Conservation (phyloP, 345 rosid species). For the Camelina sativa region DNA sequence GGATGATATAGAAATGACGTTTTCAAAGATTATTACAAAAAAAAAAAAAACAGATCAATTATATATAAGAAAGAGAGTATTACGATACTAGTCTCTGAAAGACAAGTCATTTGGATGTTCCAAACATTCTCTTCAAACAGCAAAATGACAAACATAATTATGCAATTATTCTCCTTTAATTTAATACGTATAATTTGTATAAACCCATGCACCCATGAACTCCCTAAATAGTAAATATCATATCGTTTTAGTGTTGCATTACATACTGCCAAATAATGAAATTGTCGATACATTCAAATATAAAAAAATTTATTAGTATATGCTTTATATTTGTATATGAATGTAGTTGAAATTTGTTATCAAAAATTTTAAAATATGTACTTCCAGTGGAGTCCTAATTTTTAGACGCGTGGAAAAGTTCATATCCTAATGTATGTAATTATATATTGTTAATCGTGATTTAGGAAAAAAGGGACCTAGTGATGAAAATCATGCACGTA, state of each 20-base stretch:
- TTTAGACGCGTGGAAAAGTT: constrained; percentile 11
- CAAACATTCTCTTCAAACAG: constrained; percentile 52
- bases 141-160: constrained; percentile 44
- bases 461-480: not conserved
- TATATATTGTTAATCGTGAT: constrained; percentile 7
- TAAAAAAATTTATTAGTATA: not conserved
- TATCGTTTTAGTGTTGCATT: not conserved
- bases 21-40: constrained; percentile 17
- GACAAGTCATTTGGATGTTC: constrained; percentile 39
- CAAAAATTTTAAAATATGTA: no score
- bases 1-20: not conserved
- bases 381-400: not conserved
- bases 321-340: not conserved
- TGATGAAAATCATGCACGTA: constrained; percentile 36
- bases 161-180: constrained; percentile 17
- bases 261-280: constrained; percentile 16
- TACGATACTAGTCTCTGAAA: constrained; percentile 17
- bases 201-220: not conserved
- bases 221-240: not conserved
- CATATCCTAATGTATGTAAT: not conserved
- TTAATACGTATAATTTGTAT: not conserved
- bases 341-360: not conserved
- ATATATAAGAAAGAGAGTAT: not conserved
- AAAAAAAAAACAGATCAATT: not conserved
- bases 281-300: not conserved